Evolutionary conservation across 2,329 filamentous ascomycete species (phyloP).

Genomic region (Madurella fahalii): DNA sequence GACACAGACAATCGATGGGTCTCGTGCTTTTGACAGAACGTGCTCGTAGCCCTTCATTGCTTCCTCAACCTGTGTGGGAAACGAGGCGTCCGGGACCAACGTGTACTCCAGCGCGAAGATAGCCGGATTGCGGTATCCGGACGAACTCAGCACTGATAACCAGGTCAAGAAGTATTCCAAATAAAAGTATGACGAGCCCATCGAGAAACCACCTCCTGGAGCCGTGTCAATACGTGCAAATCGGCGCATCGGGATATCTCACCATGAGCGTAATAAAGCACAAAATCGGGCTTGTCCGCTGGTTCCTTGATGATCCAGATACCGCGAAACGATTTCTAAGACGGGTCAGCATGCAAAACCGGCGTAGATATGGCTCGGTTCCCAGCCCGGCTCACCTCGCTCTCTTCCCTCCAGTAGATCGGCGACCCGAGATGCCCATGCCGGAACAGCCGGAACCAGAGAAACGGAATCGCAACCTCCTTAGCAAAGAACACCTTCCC

Average conservation of each 20-base stretch:
- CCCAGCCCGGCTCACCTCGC: conserved; percentile 38
- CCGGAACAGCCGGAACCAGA: conserved; percentile 69
- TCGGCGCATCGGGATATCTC: conserved; percentile 25
- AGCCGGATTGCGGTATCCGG: conserved; percentile 69
- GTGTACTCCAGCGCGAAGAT: conserved; percentile 79
- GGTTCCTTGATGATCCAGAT: conserved; percentile 66
- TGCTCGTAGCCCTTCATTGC: conserved; percentile 67
- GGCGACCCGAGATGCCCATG: conserved; percentile 63
- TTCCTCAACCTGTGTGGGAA: conserved; percentile 70
- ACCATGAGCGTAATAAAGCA: conserved; percentile 82
- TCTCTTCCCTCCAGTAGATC: conserved; percentile 57
- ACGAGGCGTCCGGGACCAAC: conserved; percentile 68
- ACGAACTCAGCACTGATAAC: conserved; percentile 59
- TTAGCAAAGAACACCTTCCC: conserved; percentile 76
- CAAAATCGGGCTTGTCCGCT: conserved; percentile 61
- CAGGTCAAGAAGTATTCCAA: conserved; percentile 76
- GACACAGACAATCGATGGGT: conserved; percentile 63
- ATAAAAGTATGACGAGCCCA: conserved; percentile 81
- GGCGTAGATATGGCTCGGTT: neutral
- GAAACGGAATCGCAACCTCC: conserved; percentile 66
- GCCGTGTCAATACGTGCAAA: conserved; percentile 17
- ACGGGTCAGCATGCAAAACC: neutral
- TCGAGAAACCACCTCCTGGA: conserved; percentile 74
- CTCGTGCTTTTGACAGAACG: conserved; percentile 54
- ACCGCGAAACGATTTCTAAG: conserved; percentile 52